Evolutionary conservation across 2,329 filamentous ascomycete species (phyloP), one percentile per base, ranked within the genome.

Genomic region (Lasiodiplodia theobromae): DNA sequence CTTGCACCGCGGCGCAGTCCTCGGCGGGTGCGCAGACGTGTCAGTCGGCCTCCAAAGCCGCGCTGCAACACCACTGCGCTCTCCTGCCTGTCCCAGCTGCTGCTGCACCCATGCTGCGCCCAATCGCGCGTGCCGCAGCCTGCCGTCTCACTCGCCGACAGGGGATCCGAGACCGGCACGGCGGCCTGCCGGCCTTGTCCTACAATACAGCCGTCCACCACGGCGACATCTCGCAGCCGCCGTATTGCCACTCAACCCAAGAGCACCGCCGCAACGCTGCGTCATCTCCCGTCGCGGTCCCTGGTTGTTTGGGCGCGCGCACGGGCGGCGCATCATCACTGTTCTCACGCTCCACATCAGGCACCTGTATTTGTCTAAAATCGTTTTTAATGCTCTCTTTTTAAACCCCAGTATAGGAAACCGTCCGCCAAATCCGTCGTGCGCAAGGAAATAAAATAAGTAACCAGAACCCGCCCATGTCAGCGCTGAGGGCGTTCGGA

Each of bases 311-410:
- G 4, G 16, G 38, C 18, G 25, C 58, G 23, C 37, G 23, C 40
- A 63, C 58, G 54, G 54, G 14, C 34, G 14, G 34, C 28, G 54
- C 54, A 57, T 23, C 54, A 57, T 23, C 28, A 37, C 5, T n/a
- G n/a, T 18, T 23, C 51, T 53, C 47, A 51, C 25, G 52, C 52
- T 25, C 18, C 58, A 47, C 40, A 40, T 47, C 14, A 25, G 38
- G 44, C 58, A 51, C 58, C 18, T 31, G 11, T 38, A 49, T 4
- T 25, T 64, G 44, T 64, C 60, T 64, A 64, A 67, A 58, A n/a
- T 37, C 38, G 28, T 49, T 67, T 57, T 67, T 57, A 54, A 66
- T 58, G 65, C 65, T 67, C 65, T 58, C 64, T 67, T 58, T 67
- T 67, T 37, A 58, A 54, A n/a, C 64, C 40, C 65, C 65, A 58